Base-by-base conservation (phyloP, 2,329 filamentous ascomycete genomes). In the Pestalotiopsis sp. region DNA sequence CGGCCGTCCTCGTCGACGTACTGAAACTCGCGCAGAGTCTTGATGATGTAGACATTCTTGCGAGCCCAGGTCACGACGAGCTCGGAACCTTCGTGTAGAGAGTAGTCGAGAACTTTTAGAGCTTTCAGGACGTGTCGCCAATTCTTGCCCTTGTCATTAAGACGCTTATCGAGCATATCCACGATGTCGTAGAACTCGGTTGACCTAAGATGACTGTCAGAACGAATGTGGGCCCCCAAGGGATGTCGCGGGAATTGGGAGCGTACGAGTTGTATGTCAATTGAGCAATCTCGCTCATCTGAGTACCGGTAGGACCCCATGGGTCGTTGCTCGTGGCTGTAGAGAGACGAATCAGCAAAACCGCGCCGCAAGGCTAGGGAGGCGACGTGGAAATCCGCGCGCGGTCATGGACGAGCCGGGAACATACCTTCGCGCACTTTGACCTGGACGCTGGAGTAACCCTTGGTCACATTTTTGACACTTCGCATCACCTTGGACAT, bases 141-240 rank as follows among this genome's bases (percentile, higher is more conserved):
- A 80, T 99, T 99, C 87, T 98, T 99, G 78, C 96, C 96, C 82
- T 99, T 98, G 82, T 99, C 96, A 77, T 99, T 99, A 77, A 99
- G 85, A 74, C 96, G 92, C 86, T 98, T 98, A 83, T 99, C 96
- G 74, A 99, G 87, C 94, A 99, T 99, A 81, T 99, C 96, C 92
- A 99, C 97, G 76, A 99, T 98, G 80, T 99, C 95, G 84, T 97
- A 97, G 84, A 99, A 99, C 80, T 98, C 96, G 81, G 92, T 95
- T 45, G 94, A 95, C 78, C 95, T 97, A 72, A 57, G 38, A 60
- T 52, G 52, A 39, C n/a, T 62, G 67, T 49, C 64, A 65, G 13
- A 23, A 58, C 41, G 36, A 11, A 36, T 36, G 45, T 25, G 64
- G 52, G 64, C 36, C 58, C 27, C 38, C n/a, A 65, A 58, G 58